Evolutionary conservation across 2,329 filamentous ascomycete genomes (phyloP).

Genomic region (Alternaria solani): DNA sequence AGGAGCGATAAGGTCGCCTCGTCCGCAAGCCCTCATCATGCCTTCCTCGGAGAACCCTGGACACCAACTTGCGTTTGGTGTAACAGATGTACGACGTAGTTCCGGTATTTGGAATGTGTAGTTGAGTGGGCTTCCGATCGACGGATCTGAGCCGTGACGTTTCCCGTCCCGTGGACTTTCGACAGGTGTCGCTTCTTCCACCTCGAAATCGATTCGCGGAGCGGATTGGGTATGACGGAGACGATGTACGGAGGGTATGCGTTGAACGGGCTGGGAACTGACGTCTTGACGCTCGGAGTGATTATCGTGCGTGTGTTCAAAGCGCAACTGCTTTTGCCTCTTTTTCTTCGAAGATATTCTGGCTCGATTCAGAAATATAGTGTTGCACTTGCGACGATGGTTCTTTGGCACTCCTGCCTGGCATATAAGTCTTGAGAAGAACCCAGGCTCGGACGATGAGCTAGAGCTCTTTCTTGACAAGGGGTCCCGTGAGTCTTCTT

Average conservation of each 20-base stretch:
- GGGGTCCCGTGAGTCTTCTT: slow-evolving; percentile 3
- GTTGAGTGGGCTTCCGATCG: slow-evolving; percentile 14
- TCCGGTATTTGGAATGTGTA: slow-evolving; percentile 18
- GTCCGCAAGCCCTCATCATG: slow-evolving; percentile 11
- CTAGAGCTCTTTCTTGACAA: slow-evolving; percentile 9
- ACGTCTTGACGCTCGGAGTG: neutral
- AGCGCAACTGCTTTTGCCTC: neutral
- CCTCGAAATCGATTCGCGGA: slow-evolving; percentile 4
- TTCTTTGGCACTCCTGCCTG: slow-evolving; percentile 18
- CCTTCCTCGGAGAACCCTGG: neutral
- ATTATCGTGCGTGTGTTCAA: neutral
- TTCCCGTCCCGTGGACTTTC: neutral
- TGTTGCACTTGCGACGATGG: slow-evolving; percentile 10
- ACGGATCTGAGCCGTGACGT: slow-evolving; percentile 23
- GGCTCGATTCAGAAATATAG: slow-evolving; percentile 5
- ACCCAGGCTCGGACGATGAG: slow-evolving; percentile 12
- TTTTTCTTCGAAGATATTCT: slow-evolving; percentile 1
- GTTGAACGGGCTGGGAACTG: slow-evolving; percentile 12
- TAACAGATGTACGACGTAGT: slow-evolving; percentile 11
- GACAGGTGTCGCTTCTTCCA: neutral
- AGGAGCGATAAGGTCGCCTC: slow-evolving; percentile 11
- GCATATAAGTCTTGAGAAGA: slow-evolving; percentile 23
- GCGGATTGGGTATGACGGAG: slow-evolving; percentile 18
- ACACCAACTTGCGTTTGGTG: neutral
- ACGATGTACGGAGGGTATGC: slow-evolving; percentile 18